These are phyloP conservation scores for Ceratocystis harringtonii DNA, from an alignment of 2,329 filamentous ascomycete genomes.

Conservation along the genomic window DNA sequence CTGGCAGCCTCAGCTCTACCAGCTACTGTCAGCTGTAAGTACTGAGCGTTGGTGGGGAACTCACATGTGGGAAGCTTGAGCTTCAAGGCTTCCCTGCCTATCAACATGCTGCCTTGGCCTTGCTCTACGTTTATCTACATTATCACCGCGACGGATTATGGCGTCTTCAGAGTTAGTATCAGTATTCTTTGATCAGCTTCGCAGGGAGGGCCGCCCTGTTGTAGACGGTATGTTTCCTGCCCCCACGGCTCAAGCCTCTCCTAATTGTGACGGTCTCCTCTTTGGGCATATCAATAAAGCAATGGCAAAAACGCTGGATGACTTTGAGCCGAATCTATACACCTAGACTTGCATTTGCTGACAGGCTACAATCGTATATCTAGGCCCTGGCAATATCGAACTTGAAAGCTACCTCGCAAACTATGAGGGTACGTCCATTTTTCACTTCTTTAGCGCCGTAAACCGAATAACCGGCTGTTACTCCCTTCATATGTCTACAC, in stretches of 20 bases:
- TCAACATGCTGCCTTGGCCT: background rate
- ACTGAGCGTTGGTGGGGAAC: background rate
- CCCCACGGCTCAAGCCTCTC: background rate
- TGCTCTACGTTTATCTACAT: background rate
- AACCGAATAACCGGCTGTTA: background rate
- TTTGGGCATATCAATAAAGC: background rate
- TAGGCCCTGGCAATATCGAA: conserved; percentile 75
- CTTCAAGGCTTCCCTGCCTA: background rate
- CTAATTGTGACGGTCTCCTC: background rate
- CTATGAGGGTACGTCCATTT: conserved; percentile 54
- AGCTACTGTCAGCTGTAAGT: background rate
- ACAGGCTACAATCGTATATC: conserved; percentile 8
- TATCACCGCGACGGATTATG: background rate
- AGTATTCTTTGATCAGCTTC: conserved; percentile 34
- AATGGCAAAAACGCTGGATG: background rate
- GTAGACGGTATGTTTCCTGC: conserved; percentile 30
- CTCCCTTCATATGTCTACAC: too few relatives aligned
- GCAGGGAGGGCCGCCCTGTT: conserved; percentile 31
- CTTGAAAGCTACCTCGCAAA: conserved; percentile 82
- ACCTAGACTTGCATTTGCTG: background rate
- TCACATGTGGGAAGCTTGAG: background rate
- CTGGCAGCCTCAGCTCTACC: background rate
- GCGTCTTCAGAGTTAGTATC: background rate
- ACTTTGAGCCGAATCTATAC: background rate
- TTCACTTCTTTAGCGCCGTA: background rate